Conservation (phyloP, 2,329 filamentous ascomycete species). For the Xylogone sp. region DNA sequence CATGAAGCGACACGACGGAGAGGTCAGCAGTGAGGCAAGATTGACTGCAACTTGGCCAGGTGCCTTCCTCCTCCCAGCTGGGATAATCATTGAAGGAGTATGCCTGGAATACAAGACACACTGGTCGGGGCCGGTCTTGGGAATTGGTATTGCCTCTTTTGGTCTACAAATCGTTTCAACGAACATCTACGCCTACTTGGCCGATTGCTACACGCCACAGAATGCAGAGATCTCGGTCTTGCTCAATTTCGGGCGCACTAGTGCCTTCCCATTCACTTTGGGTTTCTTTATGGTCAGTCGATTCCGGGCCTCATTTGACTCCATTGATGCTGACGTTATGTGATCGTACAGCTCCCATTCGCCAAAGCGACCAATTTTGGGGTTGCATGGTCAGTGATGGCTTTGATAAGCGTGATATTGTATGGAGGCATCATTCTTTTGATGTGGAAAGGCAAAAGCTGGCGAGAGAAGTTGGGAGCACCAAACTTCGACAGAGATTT, state of each 20-base stretch:
- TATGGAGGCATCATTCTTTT: background rate
- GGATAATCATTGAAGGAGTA: constrained; percentile 28
- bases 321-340: background rate
- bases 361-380: background rate
- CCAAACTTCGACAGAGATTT: background rate
- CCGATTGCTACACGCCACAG: constrained; percentile 13
- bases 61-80: constrained; percentile 23
- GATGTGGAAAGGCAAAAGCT: background rate
- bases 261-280: constrained; percentile 20
- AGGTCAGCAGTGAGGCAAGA: constrained; percentile 26
- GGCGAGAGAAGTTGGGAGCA: background rate
- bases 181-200: background rate
- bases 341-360: background rate
- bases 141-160: constrained; percentile 23
- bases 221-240: constrained; percentile 18
- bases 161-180: constrained; percentile 22
- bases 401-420: background rate
- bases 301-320: background rate
- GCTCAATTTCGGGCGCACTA: constrained; percentile 22
- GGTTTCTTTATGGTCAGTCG: constrained; percentile 21
- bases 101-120: constrained; percentile 19
- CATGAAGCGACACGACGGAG: constrained; percentile 21
- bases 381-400: background rate
- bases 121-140: constrained; percentile 24
- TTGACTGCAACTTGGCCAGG: constrained; percentile 26